Percentiles rank a stretch among this genome's conserved stretches.
These are phyloP conservation scores for Stylonectria norvegica DNA, from an alignment of 2,329 filamentous ascomycete species.

Conservation along the genomic window DNA sequence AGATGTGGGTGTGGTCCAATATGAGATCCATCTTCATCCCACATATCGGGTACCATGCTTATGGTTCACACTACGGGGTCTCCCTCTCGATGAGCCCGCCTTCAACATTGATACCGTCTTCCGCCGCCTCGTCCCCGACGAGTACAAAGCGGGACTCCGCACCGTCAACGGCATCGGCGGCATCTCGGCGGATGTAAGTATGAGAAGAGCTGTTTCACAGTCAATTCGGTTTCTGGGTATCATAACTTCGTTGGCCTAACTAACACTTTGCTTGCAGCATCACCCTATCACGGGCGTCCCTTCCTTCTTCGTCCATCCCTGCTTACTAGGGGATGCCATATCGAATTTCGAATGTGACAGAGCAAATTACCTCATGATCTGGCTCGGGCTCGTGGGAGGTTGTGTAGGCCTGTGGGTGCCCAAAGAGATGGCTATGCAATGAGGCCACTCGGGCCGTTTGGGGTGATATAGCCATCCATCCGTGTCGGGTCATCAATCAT, in stretches of 20 bases:
- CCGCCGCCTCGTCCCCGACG: constrained; percentile 63
- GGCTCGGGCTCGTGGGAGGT: constrained; percentile 83
- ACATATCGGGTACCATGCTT: constrained; percentile 73
- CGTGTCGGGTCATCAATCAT: constrained; percentile 49
- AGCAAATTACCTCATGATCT: constrained; percentile 76
- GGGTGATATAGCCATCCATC: constrained; percentile 17
- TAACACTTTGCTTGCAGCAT: constrained; percentile 55
- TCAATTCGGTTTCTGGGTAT: constrained; percentile 30
- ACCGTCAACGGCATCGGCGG: constrained; percentile 64
- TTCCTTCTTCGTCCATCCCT: constrained; percentile 90
- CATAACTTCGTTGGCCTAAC: constrained; percentile 34
- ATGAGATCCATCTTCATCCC: constrained; percentile 72
- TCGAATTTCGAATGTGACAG: constrained; percentile 57
- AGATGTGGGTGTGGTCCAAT: constrained; percentile 53
- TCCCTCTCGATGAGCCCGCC: constrained; percentile 52
- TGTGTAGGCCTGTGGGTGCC: constrained; percentile 78
- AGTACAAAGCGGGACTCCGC: constrained; percentile 60
- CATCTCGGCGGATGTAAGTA: constrained; percentile 72
- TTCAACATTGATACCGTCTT: constrained; percentile 68
- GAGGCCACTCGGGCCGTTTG: constrained; percentile 16
- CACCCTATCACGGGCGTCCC: constrained; percentile 78
- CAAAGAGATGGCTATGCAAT: constrained; percentile 57
- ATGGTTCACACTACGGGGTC: constrained; percentile 66
- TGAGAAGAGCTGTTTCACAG: constrained; percentile 27
- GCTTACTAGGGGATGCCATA: constrained; percentile 81